Conservation (phyloP, 2,329 filamentous ascomycete genomes). For the Chaetomium olivaceum region DNA sequence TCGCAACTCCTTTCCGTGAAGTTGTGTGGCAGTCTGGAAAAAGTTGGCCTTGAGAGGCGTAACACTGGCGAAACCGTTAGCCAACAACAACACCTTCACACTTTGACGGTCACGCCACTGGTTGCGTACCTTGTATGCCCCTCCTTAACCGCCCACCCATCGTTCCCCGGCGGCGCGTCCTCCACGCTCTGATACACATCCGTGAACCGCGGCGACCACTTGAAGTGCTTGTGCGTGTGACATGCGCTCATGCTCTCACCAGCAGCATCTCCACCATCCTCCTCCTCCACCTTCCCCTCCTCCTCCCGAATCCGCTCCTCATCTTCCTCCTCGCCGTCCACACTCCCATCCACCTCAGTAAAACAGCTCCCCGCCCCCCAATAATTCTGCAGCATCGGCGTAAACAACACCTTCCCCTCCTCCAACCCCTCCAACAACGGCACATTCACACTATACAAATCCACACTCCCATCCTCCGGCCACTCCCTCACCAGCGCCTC, state of each 20-base stretch:
- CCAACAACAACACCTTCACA: constrained; percentile 14
- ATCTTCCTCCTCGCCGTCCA: constrained; percentile 66
- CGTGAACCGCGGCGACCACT: constrained; percentile 85
- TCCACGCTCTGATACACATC: constrained; percentile 90
- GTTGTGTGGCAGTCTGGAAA: constrained; percentile 67
- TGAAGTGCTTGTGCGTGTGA: constrained; percentile 84
- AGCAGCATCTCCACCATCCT: constrained; percentile 43
- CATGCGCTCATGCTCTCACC: constrained; percentile 40
- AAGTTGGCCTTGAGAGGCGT: constrained; percentile 93
- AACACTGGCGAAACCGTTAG: constrained; percentile 56
- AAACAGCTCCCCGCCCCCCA: constrained; percentile 88
- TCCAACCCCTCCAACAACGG: constrained; percentile 78
- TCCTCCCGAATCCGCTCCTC: constrained; percentile 73
- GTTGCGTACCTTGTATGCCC: constrained; percentile 72
- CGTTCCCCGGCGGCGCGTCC: constrained; percentile 74
- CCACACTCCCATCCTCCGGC: constrained; percentile 64
- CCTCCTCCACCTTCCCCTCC: constrained; percentile 44
- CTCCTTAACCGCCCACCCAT: constrained; percentile 90
- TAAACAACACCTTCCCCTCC: constrained; percentile 73
- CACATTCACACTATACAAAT: constrained; percentile 91
- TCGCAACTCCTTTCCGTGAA: constrained; percentile 71
- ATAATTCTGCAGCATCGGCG: constrained; percentile 84
- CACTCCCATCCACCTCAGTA: constrained; percentile 69
- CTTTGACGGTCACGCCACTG: not conserved
- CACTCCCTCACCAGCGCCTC: constrained; percentile 77